Evolutionary conservation across 2,329 filamentous ascomycete genomes (phyloP).

Genomic region (Aspergillus alliaceus): DNA sequence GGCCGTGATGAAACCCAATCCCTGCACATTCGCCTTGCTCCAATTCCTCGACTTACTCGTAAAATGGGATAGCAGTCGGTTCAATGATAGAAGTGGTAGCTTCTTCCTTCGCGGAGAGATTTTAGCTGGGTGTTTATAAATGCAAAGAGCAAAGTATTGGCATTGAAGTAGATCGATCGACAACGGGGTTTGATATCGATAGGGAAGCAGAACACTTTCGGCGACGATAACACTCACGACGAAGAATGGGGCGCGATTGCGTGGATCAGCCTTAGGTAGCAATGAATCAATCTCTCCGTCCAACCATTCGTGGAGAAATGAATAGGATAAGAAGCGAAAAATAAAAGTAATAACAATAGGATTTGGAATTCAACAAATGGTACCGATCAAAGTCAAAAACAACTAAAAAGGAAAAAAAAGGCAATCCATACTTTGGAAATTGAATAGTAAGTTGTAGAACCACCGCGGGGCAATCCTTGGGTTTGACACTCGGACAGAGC

Average conservation of each 20-base stretch:
- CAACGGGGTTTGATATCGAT: neutral
- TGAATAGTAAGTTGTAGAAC: constrained; percentile 2
- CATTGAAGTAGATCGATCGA: neutral
- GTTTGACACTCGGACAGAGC: constrained; percentile 9
- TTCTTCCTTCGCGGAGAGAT: neutral
- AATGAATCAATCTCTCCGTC: neutral
- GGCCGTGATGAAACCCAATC: neutral
- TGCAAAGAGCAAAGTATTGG: no score
- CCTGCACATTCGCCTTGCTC: neutral
- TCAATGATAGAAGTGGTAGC: neutral
- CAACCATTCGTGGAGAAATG: neutral
- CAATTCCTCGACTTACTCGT: neutral
- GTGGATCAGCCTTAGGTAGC: constrained; percentile 8
- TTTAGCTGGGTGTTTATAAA: neutral
- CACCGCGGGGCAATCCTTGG: constrained; percentile 15
- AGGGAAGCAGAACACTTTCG: neutral
- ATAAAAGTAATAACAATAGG: neutral
- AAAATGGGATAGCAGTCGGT: neutral
- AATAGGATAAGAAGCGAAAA: neutral
- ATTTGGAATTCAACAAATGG: neutral
- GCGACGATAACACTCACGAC: neutral
- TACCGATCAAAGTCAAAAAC: neutral
- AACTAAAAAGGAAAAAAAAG: constrained; percentile 1
- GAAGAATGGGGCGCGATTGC: constrained; percentile 2
- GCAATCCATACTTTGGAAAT: neutral